phyloP scores from a whole-genome alignment of 441 rosid genomes.

The Erodium moschatum region DNA sequence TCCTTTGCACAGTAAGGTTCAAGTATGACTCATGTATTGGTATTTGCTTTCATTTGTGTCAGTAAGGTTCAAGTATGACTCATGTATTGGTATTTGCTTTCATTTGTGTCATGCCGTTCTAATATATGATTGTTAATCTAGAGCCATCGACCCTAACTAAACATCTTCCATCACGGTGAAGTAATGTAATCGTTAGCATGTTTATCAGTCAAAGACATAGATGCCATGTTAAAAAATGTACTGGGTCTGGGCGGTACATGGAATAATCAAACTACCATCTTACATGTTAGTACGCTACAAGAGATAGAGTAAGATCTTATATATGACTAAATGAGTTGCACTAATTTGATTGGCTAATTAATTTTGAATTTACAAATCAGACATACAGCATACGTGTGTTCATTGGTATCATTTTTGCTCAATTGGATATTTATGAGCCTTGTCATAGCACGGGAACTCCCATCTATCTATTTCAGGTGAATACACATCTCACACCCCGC shows the following conservation, averaged over 20 bases:
- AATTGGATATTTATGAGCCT: not conserved
- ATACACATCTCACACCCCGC: constrained; percentile 98
- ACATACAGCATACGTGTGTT: not conserved
- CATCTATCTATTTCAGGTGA: constrained; percentile 50
- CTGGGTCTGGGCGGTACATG: not conserved
- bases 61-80: not conserved
- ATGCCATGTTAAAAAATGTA: not conserved
- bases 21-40: not conserved
- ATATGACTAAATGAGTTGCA: not conserved
- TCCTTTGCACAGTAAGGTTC: constrained; percentile 5
- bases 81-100: not conserved
- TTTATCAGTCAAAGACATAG: not conserved
- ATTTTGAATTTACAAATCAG: not conserved
- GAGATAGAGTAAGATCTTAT: not conserved
- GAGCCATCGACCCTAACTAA: not conserved
- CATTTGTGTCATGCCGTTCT: not conserved
- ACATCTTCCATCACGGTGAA: not conserved
- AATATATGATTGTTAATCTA: not conserved
- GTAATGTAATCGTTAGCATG: not conserved
- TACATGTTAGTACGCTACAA: not conserved
- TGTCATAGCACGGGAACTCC: not conserved
- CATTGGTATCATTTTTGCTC: not conserved
- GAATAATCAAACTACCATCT: not conserved
- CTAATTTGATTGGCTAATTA: not conserved
- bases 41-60: not conserved